phyloP scores from a whole-genome alignment of 345 rosid genomes.

The Acer yangbiense region DNA sequence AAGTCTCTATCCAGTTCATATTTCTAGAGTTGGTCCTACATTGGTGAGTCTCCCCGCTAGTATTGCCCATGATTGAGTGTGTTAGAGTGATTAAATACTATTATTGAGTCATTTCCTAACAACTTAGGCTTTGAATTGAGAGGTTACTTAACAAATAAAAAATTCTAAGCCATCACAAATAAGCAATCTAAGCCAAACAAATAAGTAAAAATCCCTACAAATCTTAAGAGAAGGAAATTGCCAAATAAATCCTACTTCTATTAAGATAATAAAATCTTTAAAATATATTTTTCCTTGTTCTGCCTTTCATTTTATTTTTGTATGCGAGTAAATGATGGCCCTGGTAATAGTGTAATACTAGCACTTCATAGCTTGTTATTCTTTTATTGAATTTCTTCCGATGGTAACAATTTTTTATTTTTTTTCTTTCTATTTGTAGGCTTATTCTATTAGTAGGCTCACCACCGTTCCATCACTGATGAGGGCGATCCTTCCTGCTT shows the following conservation, averaged over 20 bases:
- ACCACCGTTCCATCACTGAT: constrained; percentile 83
- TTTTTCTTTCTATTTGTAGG: constrained; percentile 42
- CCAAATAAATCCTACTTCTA: not conserved
- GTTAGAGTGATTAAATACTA: not conserved
- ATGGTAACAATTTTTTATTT: not conserved
- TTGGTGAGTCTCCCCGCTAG: not conserved
- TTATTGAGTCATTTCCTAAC: not conserved
- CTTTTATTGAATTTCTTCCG: constrained; percentile 1
- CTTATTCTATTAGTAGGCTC: constrained; percentile 72
- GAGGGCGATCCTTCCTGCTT: constrained; percentile 67
- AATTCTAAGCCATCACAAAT: not conserved
- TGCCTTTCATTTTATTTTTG: not conserved
- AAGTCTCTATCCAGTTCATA: no score
- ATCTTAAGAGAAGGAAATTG: not conserved
- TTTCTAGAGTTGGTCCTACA: no score
- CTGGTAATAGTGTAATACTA: constrained; percentile 2
- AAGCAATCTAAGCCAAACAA: not conserved
- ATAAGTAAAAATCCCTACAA: not conserved
- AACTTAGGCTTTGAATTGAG: not conserved
- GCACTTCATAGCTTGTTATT: constrained; percentile 2
- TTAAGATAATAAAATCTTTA: not conserved
- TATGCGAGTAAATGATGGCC: not conserved
- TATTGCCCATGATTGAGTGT: not conserved
- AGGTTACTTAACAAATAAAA: not conserved
- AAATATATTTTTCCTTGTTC: not conserved